These are phyloP conservation scores for Salix suchowensis DNA, from an alignment of 345 rosid genomes.

Conservation along the genomic window DNA sequence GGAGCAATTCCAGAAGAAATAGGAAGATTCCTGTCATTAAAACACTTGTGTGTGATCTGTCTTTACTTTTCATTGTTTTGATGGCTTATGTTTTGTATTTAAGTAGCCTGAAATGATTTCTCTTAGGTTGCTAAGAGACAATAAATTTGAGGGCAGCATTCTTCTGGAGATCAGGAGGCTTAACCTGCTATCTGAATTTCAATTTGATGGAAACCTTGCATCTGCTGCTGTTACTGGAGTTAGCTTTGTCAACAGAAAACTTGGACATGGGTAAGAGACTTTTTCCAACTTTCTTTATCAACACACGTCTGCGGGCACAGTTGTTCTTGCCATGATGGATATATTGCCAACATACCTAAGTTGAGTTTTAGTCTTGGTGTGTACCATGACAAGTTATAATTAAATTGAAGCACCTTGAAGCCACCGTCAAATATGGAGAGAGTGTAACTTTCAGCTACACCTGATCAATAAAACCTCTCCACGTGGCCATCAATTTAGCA, in stretches of 20 bases:
- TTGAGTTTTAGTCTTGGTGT: not conserved
- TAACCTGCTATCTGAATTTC: constrained; percentile 49
- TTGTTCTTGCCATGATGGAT: not conserved
- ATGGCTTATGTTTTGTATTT: not conserved
- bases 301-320: not conserved
- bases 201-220: constrained; percentile 42
- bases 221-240: constrained; percentile 23
- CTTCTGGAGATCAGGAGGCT: constrained; percentile 47
- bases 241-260: constrained; percentile 49
- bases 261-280: constrained; percentile 56
- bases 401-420: not conserved
- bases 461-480: not conserved
- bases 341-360: not conserved
- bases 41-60: constrained; percentile 56
- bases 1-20: constrained; percentile 68
- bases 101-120: constrained; percentile 8
- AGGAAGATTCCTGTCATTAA: constrained; percentile 40
- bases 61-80: not conserved
- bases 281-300: not conserved
- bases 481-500: not conserved
- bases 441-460: not conserved
- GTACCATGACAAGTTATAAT: not conserved
- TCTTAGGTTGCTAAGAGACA: constrained; percentile 65
- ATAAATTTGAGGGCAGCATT: constrained; percentile 56
- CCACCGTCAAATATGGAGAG: not conserved